Evolutionary conservation across 2,329 filamentous ascomycete genomes (phyloP).

Genomic region (Fusarium multiceps): DNA sequence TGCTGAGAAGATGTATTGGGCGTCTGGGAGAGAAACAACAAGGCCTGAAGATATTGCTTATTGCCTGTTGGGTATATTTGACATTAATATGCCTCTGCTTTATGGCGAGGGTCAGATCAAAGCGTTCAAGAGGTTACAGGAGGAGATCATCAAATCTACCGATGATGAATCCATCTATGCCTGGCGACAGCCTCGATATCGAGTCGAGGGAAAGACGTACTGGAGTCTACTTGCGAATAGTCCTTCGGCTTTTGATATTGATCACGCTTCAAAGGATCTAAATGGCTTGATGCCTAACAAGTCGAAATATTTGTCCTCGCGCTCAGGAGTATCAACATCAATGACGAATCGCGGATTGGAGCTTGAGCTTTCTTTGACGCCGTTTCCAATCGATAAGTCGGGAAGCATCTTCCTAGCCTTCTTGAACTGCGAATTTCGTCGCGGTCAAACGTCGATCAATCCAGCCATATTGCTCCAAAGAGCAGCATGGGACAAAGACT

Average conservation of each 20-base stretch:
- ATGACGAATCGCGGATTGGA: constrained; percentile 44
- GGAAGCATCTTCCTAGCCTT: constrained; percentile 46
- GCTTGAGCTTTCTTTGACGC: constrained; percentile 45
- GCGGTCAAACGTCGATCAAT: constrained; percentile 38
- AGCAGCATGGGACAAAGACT: constrained; percentile 45
- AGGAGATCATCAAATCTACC: constrained; percentile 47
- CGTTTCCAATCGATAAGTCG: constrained; percentile 43
- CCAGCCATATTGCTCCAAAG: constrained; percentile 47
- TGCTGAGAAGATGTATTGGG: constrained; percentile 49
- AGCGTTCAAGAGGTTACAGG: constrained; percentile 45
- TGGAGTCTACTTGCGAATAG: constrained; percentile 46
- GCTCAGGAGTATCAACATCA: constrained; percentile 34
- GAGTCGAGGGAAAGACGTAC: constrained; percentile 30
- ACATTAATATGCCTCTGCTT: constrained; percentile 50
- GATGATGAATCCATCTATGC: constrained; percentile 48
- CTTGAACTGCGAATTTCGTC: constrained; percentile 46
- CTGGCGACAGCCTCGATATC: constrained; percentile 37
- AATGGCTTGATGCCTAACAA: constrained; percentile 32
- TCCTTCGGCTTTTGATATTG: constrained; percentile 43
- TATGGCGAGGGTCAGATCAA: constrained; percentile 49
- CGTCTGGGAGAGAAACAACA: constrained; percentile 45
- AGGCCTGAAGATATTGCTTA: constrained; percentile 49
- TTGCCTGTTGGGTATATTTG: constrained; percentile 49
- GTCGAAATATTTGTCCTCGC: constrained; percentile 43
- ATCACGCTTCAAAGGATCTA: constrained; percentile 31